Base-by-base conservation (phyloP, 306 rosid genomes). In the Lagenaria siceraria region DNA sequence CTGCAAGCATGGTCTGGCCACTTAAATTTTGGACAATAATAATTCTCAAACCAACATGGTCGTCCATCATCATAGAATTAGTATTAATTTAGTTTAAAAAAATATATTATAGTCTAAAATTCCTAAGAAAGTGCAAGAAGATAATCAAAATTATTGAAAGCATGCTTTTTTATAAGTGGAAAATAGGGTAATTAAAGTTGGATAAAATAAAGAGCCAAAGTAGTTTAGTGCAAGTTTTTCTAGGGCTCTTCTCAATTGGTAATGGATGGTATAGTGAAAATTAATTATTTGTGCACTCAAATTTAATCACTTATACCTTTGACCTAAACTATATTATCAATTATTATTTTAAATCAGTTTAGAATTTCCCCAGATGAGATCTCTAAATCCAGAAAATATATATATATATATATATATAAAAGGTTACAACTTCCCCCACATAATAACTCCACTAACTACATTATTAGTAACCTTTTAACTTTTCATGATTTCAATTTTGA, bases 371-470 rank as follows among this genome's bases (percentile, higher is more conserved):
- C 59, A 71, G 58, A 71, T 71, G 76, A 71, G 58, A 0, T 25
- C 76, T 46, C 58, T 65, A 13, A 9, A 65, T 65, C 29, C 29
- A 31, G 1, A 66, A 66, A 17, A 19, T n/a, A 29, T 29, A 29
- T 29, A 29, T 29, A 29, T 29, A 29, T 29, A 29, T 29, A 42
- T 4, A 33, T 33, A 33, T 33, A 65, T 10, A 21, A n/a, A n/a
- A n/a, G 59, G 58, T 71, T 71, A 12, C 18, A 48, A 71, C 58
- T 48, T 48, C 58, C 76, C 75, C 76, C 74, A 43, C 56, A 46
- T 71, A 48, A 71, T 15, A 71, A 71, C 59, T 71, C 76, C 58
- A 48, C 76, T 48, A 43, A 46, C 75, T 22, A 68, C 74, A 69
- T 22, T 14, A 1, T 1, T 27, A n/a, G n/a, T n/a, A 10, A 68